A percentile compares a stretch with the other conserved stretches of the same genome.
Evolutionary conservation across 192 early-diverging fungal species (phyloP).

Genomic region (Coemansia nantahalensis): DNA sequence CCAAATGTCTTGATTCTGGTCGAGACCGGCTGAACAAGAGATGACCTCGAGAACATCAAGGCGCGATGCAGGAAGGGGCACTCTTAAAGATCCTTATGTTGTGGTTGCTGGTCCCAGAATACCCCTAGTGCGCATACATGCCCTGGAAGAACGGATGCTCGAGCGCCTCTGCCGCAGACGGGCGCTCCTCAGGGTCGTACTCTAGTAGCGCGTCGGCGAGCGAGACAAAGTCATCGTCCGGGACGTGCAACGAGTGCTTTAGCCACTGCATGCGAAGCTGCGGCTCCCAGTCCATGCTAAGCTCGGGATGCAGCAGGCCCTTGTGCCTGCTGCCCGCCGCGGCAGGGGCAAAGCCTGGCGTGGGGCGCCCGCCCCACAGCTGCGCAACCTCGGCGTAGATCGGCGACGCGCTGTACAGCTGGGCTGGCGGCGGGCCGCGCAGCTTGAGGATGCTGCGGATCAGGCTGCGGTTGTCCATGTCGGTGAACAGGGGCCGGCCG

Average conservation of each 20-base stretch:
- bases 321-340: constrained; percentile 26
- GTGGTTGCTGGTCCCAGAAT: too few species aligned
- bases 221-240: constrained; percentile 51
- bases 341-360: constrained; percentile 38
- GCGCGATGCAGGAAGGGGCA: too few species aligned
- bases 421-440: constrained; percentile 68
- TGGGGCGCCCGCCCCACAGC: constrained; percentile 50
- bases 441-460: constrained; percentile 66
- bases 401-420: constrained; percentile 61
- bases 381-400: constrained; percentile 55
- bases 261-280: constrained; percentile 52
- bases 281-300: constrained; percentile 47
- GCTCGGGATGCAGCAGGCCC: constrained; percentile 27
- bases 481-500: constrained; percentile 63
- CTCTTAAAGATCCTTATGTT: too few species aligned
- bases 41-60: too few species aligned
- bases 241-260: constrained; percentile 43
- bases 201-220: constrained; percentile 66
- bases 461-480: constrained; percentile 65
- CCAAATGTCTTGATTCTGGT: too few species aligned
- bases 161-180: constrained; percentile 74
- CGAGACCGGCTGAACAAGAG: too few species aligned
- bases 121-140: constrained; percentile 27
- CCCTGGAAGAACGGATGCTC: constrained; percentile 48
- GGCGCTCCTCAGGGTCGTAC: constrained; percentile 85